phyloP scores from a whole-genome alignment of 108 stramenopile species.

The Fistulifera solaris region DNA sequence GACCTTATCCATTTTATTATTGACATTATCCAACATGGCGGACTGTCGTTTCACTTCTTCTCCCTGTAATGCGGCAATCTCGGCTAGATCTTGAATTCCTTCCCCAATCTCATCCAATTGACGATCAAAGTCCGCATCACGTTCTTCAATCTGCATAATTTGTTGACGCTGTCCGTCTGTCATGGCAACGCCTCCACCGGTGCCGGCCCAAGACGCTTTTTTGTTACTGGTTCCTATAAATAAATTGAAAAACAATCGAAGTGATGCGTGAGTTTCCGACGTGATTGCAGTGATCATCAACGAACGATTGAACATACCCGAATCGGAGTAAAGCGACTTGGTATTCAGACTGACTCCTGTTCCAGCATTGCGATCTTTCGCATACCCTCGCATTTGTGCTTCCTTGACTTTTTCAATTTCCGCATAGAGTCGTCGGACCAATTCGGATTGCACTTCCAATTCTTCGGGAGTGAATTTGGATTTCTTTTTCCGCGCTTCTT shows the following conservation, averaged over 20 bases:
- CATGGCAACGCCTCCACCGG: conserved; percentile 30
- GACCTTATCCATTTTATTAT: conserved; percentile 58
- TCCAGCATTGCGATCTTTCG: conserved; percentile 34
- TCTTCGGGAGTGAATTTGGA: conserved; percentile 81
- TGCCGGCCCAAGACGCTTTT: conserved; percentile 8
- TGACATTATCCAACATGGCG: conserved; percentile 70
- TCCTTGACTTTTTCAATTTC: conserved; percentile 84
- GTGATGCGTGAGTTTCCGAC: no score
- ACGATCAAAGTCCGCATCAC: conserved; percentile 79
- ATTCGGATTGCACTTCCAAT: conserved; percentile 64
- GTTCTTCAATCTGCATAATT: conserved; percentile 64
- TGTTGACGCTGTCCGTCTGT: conserved; percentile 64
- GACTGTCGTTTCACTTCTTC: conserved; percentile 80
- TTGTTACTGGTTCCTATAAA: background rate
- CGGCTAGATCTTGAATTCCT: conserved; percentile 77
- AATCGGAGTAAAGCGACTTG: conserved; percentile 32
- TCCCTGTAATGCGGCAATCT: conserved; percentile 64
- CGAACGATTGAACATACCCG: conserved; percentile 10
- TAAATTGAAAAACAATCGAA: background rate
- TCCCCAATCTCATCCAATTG: conserved; percentile 85
- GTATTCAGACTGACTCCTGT: conserved; percentile 41
- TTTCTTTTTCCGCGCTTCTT: conserved; percentile 78
- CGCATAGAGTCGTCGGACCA: conserved; percentile 60
- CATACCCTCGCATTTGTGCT: conserved; percentile 63
- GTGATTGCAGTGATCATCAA: no score